Evolutionary conservation across 1,284 basidiomycete species (phyloP).

Genomic region (Salmacisia buchloeana): DNA sequence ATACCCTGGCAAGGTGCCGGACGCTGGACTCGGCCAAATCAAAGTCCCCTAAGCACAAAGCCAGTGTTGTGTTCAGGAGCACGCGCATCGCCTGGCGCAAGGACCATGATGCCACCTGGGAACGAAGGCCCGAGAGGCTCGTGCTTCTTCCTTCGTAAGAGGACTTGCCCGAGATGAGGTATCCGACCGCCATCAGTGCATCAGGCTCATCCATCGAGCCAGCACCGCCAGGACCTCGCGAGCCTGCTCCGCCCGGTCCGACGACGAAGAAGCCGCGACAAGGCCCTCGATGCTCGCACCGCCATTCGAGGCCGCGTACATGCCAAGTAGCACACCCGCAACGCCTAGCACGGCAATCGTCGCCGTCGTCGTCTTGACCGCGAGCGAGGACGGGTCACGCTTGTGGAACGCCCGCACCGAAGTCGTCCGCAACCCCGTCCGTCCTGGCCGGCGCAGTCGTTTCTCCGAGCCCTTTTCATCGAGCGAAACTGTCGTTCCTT

Average conservation of each 20-base stretch:
- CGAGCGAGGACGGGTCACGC: neutral
- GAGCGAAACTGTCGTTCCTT: neutral
- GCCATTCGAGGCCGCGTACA: conserved; percentile 2
- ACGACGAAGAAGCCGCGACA: neutral
- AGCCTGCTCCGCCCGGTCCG: conserved; percentile 3
- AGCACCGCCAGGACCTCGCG: neutral
- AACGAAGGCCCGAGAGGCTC: neutral
- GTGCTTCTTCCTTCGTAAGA: neutral
- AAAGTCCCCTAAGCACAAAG: too few species aligned
- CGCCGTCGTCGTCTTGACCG: neutral
- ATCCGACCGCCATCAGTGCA: too few species aligned
- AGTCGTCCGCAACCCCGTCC: neutral
- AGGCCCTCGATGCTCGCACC: neutral
- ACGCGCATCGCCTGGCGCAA: too few species aligned
- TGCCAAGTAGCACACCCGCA: neutral
- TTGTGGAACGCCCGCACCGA: conserved; percentile 3
- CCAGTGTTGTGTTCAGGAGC: too few species aligned
- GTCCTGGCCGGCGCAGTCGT: too few species aligned
- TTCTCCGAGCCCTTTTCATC: neutral
- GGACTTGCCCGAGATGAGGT: too few species aligned
- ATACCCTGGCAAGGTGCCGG: too few species aligned
- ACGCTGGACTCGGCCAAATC: too few species aligned
- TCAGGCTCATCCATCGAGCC: conserved; percentile 2
- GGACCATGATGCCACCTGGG: neutral
- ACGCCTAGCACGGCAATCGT: conserved; percentile 3